Conservation (phyloP, 2,329 filamentous ascomycete species). For the Xylariaceae sp. region DNA sequence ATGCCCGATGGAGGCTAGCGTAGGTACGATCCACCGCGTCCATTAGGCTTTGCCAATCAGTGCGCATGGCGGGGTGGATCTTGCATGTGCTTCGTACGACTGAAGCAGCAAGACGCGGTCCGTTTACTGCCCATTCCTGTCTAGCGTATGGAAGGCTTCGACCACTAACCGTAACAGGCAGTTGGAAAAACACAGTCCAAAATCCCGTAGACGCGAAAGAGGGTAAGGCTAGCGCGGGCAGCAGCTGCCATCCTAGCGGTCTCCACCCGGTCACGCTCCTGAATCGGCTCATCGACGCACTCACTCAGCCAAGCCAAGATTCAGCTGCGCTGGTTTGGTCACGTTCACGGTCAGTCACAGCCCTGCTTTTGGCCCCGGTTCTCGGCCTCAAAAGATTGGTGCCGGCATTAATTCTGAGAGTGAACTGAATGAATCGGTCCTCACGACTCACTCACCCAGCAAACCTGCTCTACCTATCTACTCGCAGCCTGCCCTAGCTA, state of each 20-base stretch:
- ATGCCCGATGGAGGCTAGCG: neutral
- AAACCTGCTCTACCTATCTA: neutral
- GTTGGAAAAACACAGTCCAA: neutral
- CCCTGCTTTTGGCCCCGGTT: neutral
- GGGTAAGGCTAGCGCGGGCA: neutral
- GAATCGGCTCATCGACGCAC: neutral
- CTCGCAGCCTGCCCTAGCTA: neutral
- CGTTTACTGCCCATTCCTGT: neutral
- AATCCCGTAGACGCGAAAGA: too few species aligned
- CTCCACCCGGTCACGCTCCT: neutral
- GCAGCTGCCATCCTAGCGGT: neutral
- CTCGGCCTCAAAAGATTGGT: neutral
- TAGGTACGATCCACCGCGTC: neutral
- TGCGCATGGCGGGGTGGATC: neutral
- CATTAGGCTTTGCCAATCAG: neutral
- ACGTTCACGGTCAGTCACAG: neutral
- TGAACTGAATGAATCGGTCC: neutral
- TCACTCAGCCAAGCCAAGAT: neutral
- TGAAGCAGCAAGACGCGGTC: too few species aligned
- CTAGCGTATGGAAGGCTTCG: neutral
- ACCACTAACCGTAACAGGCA: neutral
- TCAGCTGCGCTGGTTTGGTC: neutral
- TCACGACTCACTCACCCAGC: neutral
- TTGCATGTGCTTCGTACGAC: neutral
- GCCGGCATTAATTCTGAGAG: neutral